phyloP scores from a whole-genome alignment of 75 land plant species.

The Cunninghamia lanceolata region DNA sequence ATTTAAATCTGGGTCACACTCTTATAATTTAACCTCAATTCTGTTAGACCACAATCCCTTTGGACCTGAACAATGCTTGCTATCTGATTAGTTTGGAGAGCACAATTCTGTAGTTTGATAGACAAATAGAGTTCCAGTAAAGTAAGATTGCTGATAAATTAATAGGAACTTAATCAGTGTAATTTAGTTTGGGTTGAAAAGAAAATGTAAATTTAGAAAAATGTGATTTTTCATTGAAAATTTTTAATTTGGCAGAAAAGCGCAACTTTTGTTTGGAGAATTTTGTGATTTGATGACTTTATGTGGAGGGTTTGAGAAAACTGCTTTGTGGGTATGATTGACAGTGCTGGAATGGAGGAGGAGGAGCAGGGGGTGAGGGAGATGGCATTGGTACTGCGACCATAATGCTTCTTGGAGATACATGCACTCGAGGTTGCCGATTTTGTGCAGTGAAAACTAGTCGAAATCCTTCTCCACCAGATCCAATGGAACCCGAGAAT shows the following conservation, averaged over 20 bases:
- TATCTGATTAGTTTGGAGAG: not conserved
- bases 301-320: not conserved
- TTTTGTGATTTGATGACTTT: not conserved
- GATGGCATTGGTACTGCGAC: conserved; percentile 96
- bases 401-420: conserved; percentile 94
- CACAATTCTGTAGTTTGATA: not conserved
- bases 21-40: not conserved
- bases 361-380: conserved; percentile 63
- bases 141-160: not conserved
- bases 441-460: conserved; percentile 97
- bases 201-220: not conserved
- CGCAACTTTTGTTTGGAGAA: not conserved
- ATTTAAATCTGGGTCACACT: not conserved
- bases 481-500: conserved; percentile 91
- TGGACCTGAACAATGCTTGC: not conserved
- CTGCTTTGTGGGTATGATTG: not conserved
- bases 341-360: conserved; percentile 95
- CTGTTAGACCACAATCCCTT: not conserved
- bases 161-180: not conserved
- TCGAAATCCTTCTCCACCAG: conserved; percentile 88
- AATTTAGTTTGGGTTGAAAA: not conserved
- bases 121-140: not conserved
- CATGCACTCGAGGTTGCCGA: conserved; percentile 93
- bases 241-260: not conserved
- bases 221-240: not conserved